phyloP scores from a whole-genome alignment of 2,329 filamentous ascomycete genomes.

The Colletotrichum brevisporum region DNA sequence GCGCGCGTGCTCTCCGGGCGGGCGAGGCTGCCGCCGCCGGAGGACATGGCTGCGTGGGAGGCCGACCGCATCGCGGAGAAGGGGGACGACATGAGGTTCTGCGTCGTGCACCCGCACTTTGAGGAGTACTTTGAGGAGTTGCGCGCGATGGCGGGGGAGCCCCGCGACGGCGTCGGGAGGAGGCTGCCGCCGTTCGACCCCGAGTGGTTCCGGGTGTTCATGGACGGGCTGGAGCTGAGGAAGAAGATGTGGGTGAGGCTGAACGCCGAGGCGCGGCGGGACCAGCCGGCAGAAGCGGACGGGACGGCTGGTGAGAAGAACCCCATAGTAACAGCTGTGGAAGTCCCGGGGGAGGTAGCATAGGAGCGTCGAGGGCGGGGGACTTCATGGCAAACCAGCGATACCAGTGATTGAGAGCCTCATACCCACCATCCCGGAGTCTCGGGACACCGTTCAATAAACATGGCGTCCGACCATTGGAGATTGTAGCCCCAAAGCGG shows the following conservation, averaged over 20 bases:
- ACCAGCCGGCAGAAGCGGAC: background rate
- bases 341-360: conserved; percentile 10
- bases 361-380: background rate
- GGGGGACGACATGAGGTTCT: conserved; percentile 71
- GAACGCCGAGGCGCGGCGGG: conserved; percentile 52
- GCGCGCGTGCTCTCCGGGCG: conserved; percentile 71
- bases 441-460: background rate
- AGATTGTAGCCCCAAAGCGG: too few species aligned
- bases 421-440: background rate
- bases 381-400: too few species aligned
- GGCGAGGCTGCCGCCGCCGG: conserved; percentile 61
- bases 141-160: conserved; percentile 63
- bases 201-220: conserved; percentile 65
- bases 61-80: conserved; percentile 63
- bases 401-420: background rate
- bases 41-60: conserved; percentile 71
- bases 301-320: background rate
- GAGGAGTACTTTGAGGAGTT: conserved; percentile 75
- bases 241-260: conserved; percentile 70
- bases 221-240: conserved; percentile 67
- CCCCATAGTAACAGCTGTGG: conserved; percentile 20
- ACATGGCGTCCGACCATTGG: too few species aligned
- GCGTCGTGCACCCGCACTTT: conserved; percentile 72
- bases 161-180: conserved; percentile 58
- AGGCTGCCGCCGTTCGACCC: conserved; percentile 59